Conservation (phyloP, 306 rosid genomes). For the Vachellia pachyceras region DNA sequence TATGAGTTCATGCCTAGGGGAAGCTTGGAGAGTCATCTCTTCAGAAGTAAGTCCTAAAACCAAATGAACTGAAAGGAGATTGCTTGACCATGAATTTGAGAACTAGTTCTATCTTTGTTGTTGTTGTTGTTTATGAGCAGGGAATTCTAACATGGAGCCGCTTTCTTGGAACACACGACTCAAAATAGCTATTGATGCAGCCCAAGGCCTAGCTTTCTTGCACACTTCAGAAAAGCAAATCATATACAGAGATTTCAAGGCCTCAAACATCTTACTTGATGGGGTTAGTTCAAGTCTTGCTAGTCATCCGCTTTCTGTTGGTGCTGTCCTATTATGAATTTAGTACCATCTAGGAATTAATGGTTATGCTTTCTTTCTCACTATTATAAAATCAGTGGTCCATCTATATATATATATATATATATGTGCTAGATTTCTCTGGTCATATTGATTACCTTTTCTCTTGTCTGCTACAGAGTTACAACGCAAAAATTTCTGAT, state of each 20-base stretch:
- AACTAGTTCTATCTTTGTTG: neutral
- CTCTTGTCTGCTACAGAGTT: slow-evolving; percentile 52
- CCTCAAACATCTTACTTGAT: slow-evolving; percentile 89
- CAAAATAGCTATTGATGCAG: slow-evolving; percentile 84
- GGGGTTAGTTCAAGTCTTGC: slow-evolving; percentile 52
- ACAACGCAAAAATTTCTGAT: slow-evolving; percentile 80
- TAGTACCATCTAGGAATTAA: neutral
- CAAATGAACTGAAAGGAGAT: slow-evolving; percentile 39
- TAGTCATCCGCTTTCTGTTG: neutral
- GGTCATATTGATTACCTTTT: neutral
- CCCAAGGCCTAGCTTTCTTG: slow-evolving; percentile 85
- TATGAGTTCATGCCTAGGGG: slow-evolving; percentile 90
- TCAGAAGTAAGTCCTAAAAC: slow-evolving; percentile 56
- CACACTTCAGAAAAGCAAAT: slow-evolving; percentile 73
- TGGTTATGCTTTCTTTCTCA: neutral
- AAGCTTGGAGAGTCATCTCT: slow-evolving; percentile 92
- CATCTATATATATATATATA: neutral
- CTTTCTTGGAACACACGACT: slow-evolving; percentile 80
- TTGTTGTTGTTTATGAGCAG: slow-evolving; percentile 42
- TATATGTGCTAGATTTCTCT: neutral
- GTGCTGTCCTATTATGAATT: neutral
- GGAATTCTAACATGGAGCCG: slow-evolving; percentile 62
- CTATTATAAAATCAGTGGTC: neutral
- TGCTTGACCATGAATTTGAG: neutral
- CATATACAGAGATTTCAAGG: slow-evolving; percentile 90